Conservation (phyloP, 768 basidiomycete species). For the Boletellus emodensis region DNA sequence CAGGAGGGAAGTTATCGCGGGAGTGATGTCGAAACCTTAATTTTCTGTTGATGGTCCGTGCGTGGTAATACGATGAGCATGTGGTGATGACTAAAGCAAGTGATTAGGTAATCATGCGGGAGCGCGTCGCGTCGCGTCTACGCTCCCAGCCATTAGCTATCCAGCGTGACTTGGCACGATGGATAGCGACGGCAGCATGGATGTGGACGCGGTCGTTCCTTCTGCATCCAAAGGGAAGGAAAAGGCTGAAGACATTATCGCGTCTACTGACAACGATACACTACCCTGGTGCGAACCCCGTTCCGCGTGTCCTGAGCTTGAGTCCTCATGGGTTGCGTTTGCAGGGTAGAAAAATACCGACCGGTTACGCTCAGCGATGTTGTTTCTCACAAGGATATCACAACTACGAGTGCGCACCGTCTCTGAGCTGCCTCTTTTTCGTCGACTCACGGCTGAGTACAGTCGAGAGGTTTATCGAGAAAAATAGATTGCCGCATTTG, state of each 20-base stretch:
- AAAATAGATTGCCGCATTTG: constrained; percentile 89
- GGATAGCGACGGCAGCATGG: constrained; percentile 48
- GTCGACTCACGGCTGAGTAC: constrained; percentile 8
- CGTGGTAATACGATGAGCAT: constrained; percentile 20
- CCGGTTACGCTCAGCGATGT: constrained; percentile 90
- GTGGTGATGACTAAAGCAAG: no score
- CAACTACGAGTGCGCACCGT: constrained; percentile 68
- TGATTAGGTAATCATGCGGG: constrained; percentile 1
- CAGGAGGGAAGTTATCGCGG: constrained; percentile 14
- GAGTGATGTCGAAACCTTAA: constrained; percentile 25
- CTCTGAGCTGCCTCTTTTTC: neutral
- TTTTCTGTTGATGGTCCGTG: constrained; percentile 43
- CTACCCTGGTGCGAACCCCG: constrained; percentile 70
- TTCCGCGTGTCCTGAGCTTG: neutral
- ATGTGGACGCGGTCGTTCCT: constrained; percentile 35
- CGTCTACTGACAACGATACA: constrained; percentile 53
- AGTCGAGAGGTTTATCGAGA: constrained; percentile 98
- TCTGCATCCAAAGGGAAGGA: constrained; percentile 62
- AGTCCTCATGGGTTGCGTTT: neutral
- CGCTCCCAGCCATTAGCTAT: neutral
- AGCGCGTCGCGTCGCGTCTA: constrained; percentile 22
- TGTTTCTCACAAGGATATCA: constrained; percentile 96
- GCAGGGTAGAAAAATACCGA: constrained; percentile 97
- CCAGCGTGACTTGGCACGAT: neutral
- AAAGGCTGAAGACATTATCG: constrained; percentile 47